Base-by-base conservation (phyloP, 108 stramenopile species). In the Thalassiosira profunda region DNA sequence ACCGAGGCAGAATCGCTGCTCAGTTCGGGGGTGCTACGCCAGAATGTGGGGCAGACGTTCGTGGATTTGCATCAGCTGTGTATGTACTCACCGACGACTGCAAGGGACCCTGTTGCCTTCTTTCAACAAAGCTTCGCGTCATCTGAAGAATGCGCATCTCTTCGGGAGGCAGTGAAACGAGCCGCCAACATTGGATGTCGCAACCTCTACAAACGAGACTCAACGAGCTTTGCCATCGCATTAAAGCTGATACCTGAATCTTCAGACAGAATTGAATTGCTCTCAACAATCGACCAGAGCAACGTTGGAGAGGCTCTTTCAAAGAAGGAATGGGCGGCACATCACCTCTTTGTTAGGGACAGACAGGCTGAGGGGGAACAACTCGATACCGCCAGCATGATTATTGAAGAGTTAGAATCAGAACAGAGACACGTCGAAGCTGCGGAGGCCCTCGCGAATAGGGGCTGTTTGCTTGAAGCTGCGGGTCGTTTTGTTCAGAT, bases 171-270 rank as follows among this genome's bases (percentile, higher is more conserved):
- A 5, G 15, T 67, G 2, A 20, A 49, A 4, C 38, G 34, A 21
- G 53, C 66, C 35, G 66, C 66, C 18, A 67, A 44, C 38, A 44
- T 67, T 55, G 66, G 55, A 5, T 67, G 66, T 58, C 53, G 66
- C 34, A 41, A 30, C 4, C 37, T 55, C 9, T 29, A 55, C 23
- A 54, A 67, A 56, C n/a, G 11, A 18, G 66, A 55, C 26, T 7
- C 28, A 6, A 18, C 23, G 20, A 54, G 56, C 5, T 55, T 55
- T 30, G 3, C 20, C 41, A 54, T 54, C 7, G 53, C 56, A 12
- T 28, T 58, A 4, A 17, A 29, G 3, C 26, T 57, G 7, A 26
- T 55, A 31, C 4, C 26, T 18, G 3, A 30, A 6, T 8, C 40
- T 24, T 29, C 55, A 5, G 66, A 67, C 18, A 11, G 66, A 7